Evolutionary conservation across 1,284 basidiomycete genomes (phyloP).

Genomic region (Entoloma clypeatum): DNA sequence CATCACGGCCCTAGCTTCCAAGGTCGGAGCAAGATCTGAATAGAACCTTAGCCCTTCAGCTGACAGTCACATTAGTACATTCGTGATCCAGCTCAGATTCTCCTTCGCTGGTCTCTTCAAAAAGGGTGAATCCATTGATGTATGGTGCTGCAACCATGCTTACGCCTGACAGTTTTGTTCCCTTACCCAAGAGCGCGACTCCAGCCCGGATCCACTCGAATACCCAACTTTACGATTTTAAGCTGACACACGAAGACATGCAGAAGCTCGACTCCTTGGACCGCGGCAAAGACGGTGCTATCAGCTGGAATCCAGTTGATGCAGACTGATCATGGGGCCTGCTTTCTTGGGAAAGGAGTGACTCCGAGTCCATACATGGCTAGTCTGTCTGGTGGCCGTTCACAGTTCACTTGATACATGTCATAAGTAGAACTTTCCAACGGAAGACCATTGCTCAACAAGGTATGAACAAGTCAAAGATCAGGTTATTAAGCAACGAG

Average conservation of each 20-base stretch:
- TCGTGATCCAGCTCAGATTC: constrained; percentile 65
- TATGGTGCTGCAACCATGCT: constrained; percentile 1
- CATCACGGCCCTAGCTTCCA: constrained; percentile 51
- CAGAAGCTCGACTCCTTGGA: constrained; percentile 57
- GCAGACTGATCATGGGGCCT: constrained; percentile 21
- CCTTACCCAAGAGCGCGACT: constrained; percentile 75
- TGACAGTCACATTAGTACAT: constrained; percentile 33
- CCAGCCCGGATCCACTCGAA: constrained; percentile 68
- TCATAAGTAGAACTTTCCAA: no score
- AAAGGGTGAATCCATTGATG: constrained; percentile 48
- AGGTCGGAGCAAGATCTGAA: constrained; percentile 36
- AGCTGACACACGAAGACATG: constrained; percentile 62
- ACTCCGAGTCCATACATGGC: no score
- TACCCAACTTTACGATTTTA: constrained; percentile 67
- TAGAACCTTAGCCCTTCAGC: neutral
- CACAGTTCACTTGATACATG: no score
- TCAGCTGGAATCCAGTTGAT: constrained; percentile 74
- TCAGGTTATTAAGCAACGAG: no score
- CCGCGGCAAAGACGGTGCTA: constrained; percentile 54
- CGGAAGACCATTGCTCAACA: no score
- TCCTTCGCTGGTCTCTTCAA: constrained; percentile 83
- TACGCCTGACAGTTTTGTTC: constrained; percentile 46
- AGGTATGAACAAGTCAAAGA: no score
- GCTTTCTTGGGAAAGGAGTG: neutral
- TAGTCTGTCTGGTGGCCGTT: neutral